Evolutionary conservation across 2,329 filamentous ascomycete genomes (phyloP), one percentile per base, ranked within the genome.

Genomic region (Scleromitrula shiraiana): DNA sequence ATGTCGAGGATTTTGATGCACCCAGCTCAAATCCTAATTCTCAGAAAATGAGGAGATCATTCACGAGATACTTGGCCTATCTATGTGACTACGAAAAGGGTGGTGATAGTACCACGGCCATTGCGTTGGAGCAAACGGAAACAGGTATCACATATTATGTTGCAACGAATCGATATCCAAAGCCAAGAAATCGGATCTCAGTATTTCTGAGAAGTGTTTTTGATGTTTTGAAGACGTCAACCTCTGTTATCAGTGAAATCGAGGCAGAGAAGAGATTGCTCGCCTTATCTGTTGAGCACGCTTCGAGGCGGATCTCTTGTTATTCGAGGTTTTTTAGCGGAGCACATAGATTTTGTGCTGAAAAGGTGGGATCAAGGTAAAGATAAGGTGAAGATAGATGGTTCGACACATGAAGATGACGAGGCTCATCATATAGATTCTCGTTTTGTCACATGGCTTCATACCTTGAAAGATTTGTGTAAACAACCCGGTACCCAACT

Each of bases 51-150:
- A 43, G 51, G 29, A 46, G 52, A 39, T 32, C 46, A 8, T 68
- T 74, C 22, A 58, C 71, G 0, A 59, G 64, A 4, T 66, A 67
- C 23, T 55, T 75, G 1, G 63, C 69, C 7, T 72, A 68, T 53
- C 53, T 76, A 6, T 74, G 70, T 51, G 73, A 75, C 46, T 66
- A 66, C 40, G 52, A 60, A 0, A 75, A 73, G 51, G 72, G 73
- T 0, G 73, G 73, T 2, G 53, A 60, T 2, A 67, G 67, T 0
- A 69, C 67, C n/a, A 68, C 73, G 0, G 65, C 73, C 0, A 66
- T 76, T 22, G 71, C 64, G 0, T 53, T 73, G 1, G 65, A 75
- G 50, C 58, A 67, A 0, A 50, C 36, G 0, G 30, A 55, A 1
- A 49, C 64, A 0, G 53, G 54, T n/a, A 65, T 64, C 42, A 58